Evolutionary conservation across 257 asterid genomes (phyloP).

Genomic region (Przewalskia tangutica): DNA sequence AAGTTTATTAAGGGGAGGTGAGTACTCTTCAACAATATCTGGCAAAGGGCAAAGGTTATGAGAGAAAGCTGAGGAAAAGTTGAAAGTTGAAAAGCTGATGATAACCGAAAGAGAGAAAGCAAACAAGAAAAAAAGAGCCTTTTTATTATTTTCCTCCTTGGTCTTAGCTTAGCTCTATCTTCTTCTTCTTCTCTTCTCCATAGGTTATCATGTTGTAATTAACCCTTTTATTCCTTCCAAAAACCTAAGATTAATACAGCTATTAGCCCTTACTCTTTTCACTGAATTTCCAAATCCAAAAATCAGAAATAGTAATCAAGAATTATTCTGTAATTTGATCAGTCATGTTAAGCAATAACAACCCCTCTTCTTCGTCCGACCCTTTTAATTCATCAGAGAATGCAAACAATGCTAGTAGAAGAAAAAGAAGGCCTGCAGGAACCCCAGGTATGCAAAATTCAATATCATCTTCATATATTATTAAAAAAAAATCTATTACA

Average conservation of each 20-base stretch:
- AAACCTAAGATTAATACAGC: neutral
- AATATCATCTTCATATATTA: no score
- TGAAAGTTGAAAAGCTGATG: constrained; percentile 42
- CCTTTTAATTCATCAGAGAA: constrained; percentile 36
- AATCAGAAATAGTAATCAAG: neutral
- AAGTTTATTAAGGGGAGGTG: constrained; percentile 11
- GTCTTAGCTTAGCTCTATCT: constrained; percentile 21
- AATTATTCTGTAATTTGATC: neutral
- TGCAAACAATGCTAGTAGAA: constrained; percentile 22
- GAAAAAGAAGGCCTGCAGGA: constrained; percentile 79
- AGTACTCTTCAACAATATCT: constrained; percentile 16
- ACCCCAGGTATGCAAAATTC: constrained; percentile 53
- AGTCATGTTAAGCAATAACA: constrained; percentile 28
- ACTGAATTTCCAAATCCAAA: neutral
- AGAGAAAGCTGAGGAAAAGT: constrained; percentile 20
- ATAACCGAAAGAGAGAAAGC: constrained; percentile 30
- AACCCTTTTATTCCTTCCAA: neutral
- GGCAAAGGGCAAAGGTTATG: constrained; percentile 5
- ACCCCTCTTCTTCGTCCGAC: constrained; percentile 39
- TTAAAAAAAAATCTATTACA: no score
- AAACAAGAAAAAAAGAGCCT: constrained; percentile 18
- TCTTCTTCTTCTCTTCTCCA: neutral
- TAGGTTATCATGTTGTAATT: neutral
- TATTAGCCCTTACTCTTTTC: neutral
- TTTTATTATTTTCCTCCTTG: constrained; percentile 26